Evolutionary conservation across 352 stramenopile species (phyloP), one percentile per base, ranked within the genome.

Genomic region (Blastocystis sp.): DNA sequence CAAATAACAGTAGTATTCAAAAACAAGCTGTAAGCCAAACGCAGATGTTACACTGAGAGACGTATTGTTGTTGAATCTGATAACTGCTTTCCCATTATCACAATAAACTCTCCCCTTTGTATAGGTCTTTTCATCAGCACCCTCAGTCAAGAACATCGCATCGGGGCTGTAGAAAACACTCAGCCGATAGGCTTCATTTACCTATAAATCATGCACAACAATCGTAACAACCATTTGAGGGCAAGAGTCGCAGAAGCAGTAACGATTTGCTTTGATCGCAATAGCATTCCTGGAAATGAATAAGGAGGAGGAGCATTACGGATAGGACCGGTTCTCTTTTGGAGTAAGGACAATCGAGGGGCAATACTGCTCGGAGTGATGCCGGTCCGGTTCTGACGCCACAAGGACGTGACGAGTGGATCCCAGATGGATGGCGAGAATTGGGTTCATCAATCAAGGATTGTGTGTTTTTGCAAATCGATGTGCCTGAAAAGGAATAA

Each of bases 381-480:
- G 3, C 17, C 57, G 11, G 66, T 38, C 69, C 0, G 65, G 24
- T 48, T 84, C 57, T 21, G 74, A 70, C 3, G 45, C 52, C 6
- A 34, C 24, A 28, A 68, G 24, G 4, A 43, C 52, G 28, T 69
- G 57, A 14, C 19, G 4, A n/a, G 3, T 52, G 34, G 59, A 84
- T 6, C 74, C 74, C 17, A 84, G 19, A 84, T 69, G 54, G 52
- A 84, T 70, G 1, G 74, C 74, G 2, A 81, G 38, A 24, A 81
- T 40, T 42, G 69, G 28, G 61, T 57, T 61, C 69, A 79, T 79
- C 40, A 63, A 21, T 63, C n/a, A 79, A 42, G 28, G 28, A 34
- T 34, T 34, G 28, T 34, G 28, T 34, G 28, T 34, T 34, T 34
- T 34, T 34, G 28, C 28, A 34, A 34, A 34, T 34, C 28, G 28